Evolutionary conservation across 1,284 basidiomycete species (phyloP).

Genomic region (Boletus semigastroideus): DNA sequence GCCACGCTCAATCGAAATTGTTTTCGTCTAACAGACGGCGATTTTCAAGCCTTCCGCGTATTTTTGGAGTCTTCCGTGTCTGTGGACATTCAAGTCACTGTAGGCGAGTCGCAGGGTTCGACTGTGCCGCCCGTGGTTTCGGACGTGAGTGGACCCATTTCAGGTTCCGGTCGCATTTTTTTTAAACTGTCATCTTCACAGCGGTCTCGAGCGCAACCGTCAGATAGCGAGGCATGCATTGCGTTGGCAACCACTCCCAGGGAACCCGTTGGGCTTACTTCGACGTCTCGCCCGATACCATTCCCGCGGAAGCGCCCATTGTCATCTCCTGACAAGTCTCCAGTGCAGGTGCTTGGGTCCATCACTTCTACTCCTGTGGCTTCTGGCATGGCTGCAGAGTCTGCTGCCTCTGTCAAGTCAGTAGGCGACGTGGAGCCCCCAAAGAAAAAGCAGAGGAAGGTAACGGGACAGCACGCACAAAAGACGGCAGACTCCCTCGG

Average conservation of each 20-base stretch:
- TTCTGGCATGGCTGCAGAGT: not conserved
- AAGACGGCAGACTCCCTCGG: not conserved
- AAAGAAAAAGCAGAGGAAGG: slow-evolving; percentile 25
- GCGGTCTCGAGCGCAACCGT: not conserved
- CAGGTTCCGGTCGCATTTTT: not conserved
- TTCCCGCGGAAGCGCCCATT: too few species aligned
- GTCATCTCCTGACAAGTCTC: not conserved
- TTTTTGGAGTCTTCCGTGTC: slow-evolving; percentile 27
- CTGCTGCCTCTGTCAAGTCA: not conserved
- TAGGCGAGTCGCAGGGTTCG: slow-evolving; percentile 1
- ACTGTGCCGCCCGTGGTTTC: not conserved
- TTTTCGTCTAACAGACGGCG: slow-evolving; percentile 52
- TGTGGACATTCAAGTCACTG: slow-evolving; percentile 41
- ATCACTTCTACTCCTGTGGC: too few species aligned
- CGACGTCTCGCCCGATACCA: not conserved
- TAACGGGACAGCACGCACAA: not conserved
- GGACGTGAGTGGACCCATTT: slow-evolving; percentile 10
- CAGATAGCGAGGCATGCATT: not conserved
- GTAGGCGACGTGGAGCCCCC: slow-evolving; percentile 11
- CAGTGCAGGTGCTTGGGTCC: not conserved
- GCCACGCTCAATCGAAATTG: slow-evolving; percentile 1
- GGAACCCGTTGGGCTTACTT: not conserved
- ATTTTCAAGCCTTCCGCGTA: slow-evolving; percentile 68
- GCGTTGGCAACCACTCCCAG: not conserved
- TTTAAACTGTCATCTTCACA: not conserved